These are phyloP conservation scores for Didymella lethalis DNA, from an alignment of 2,329 filamentous ascomycete genomes.

Conservation along the genomic window DNA sequence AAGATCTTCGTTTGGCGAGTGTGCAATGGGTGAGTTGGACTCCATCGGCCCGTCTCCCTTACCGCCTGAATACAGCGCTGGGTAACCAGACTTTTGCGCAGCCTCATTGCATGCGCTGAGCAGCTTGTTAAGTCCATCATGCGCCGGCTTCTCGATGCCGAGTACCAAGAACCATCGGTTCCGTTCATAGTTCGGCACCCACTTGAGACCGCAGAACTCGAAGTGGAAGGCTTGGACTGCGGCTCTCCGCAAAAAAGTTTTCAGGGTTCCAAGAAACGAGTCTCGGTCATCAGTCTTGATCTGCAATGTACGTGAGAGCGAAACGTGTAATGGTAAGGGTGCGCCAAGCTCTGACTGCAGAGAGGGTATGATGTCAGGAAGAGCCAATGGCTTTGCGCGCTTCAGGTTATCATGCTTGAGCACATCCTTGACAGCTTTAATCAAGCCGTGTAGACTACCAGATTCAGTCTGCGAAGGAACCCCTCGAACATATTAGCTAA, in stretches of 20 bases:
- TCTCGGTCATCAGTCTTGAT: slow-evolving; percentile 77
- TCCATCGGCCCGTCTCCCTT: slow-evolving; percentile 43
- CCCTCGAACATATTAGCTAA: slow-evolving; percentile 49
- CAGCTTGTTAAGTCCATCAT: slow-evolving; percentile 58
- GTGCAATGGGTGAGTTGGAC: slow-evolving; percentile 20
- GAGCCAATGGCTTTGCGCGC: slow-evolving; percentile 33
- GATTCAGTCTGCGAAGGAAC: slow-evolving; percentile 48
- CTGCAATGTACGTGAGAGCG: slow-evolving; percentile 81
- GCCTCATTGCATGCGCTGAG: slow-evolving; percentile 72
- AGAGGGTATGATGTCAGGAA: slow-evolving; percentile 67
- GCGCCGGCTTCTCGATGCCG: slow-evolving; percentile 57
- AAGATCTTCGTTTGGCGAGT: slow-evolving; percentile 13
- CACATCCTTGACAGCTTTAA: slow-evolving; percentile 35
- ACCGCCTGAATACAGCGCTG: slow-evolving; percentile 68
- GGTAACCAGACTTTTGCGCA: slow-evolving; percentile 68
- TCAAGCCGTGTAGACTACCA: slow-evolving; percentile 38
- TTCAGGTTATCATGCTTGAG: slow-evolving; percentile 31
- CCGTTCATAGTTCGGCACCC: slow-evolving; percentile 71
- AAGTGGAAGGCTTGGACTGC: slow-evolving; percentile 62
- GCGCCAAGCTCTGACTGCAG: slow-evolving; percentile 80
- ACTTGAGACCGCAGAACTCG: slow-evolving; percentile 60
- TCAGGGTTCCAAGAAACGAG: slow-evolving; percentile 67
- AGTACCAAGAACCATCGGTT: slow-evolving; percentile 87
- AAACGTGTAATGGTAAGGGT: slow-evolving; percentile 85
- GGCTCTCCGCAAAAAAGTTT: slow-evolving; percentile 51